Base-by-base conservation (phyloP, 345 rosid genomes). In the Nasturtium officinale region DNA sequence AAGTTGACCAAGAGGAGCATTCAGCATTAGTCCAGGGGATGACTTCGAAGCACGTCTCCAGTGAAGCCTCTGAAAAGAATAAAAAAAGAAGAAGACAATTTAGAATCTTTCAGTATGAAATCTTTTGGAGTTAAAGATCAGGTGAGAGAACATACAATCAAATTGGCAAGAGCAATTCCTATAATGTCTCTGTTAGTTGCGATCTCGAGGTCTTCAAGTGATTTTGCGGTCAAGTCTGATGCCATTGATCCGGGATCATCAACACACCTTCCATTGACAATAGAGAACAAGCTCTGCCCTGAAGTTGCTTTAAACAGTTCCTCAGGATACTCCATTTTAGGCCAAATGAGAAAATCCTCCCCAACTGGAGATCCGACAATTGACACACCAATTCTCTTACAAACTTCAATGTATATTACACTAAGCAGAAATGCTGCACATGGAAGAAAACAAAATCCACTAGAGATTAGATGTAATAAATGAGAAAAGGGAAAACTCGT, bases 301-400 rank as follows among this genome's bases (percentile, higher is more conserved):
- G 89, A 85, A 63, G 86, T 82, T 38, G 68, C 89, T 78, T 82
- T 85, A 83, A 92, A 92, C 75, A 92, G 94, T 81, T 89, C 98
- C 89, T 89, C 98, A 12, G 85, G 96, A 75, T 90, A 83, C 74
- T 76, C 92, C n/a, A 79, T 78, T 72, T 87, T 85, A 85, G 96
- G 98, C 98, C 98, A 92, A 78, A 92, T 90, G 83, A 92, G 74
- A 85, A 92, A 90, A 67, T 92, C 96, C 81, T 87, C 98, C 86
- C 98, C 96, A 37, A 92, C 98, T 47, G 87, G 87, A 85, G 98
- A 90, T 86, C 98, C 98, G 80, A 92, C 88, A 58, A 92, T 86
- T 63, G 85, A 82, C 76, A 92, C 82, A 72, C 83, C 80, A 25
- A 92, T 88, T 64, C 92, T 83, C 79, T 69, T 81, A 78, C 96